These are phyloP conservation scores for Sorghum bicolor DNA, from an alignment of 176 grass and related monocot genomes.

Conservation along the genomic window Sorghum_bicolor_NCBIv3 NC_012872.2:54614001-54614500, in stretches of 20 bases:
- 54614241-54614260: neutral
- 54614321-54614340: neutral
- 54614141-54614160: neutral
- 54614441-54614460: neutral
- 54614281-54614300: neutral
- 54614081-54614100: neutral
- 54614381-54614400: neutral
- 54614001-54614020: neutral
- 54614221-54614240: neutral
- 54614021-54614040: neutral
- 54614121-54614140: neutral
- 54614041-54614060: neutral
- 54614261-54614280: neutral
- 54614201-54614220: constrained; percentile 1
- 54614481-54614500: constrained; percentile 1
- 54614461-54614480: constrained; percentile 3
- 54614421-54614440: neutral
- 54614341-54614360: neutral
- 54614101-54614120: neutral
- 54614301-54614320: constrained; percentile 24
- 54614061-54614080: neutral
- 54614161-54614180: neutral
- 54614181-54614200: neutral
- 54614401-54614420: neutral
- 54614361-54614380: neutral